phyloP scores from a whole-genome alignment of 352 stramenopile species.

The Aphanomyces stellatus region DNA sequence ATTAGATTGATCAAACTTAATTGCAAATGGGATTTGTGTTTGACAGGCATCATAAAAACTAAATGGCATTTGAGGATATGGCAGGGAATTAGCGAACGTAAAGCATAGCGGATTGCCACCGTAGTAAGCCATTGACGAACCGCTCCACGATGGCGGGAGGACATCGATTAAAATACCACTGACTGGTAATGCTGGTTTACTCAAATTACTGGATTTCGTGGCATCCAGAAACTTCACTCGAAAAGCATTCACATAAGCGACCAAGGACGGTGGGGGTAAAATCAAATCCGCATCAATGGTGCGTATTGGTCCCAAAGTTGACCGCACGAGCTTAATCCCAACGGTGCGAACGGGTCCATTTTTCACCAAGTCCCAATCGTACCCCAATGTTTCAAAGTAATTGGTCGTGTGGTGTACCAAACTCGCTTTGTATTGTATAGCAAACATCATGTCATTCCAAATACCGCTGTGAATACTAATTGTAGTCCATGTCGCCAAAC shows the following conservation, averaged over 20 bases:
- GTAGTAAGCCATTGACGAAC: neutral
- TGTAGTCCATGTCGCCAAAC: slow-evolving; percentile 4
- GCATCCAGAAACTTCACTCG: neutral
- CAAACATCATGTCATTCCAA: slow-evolving; percentile 13
- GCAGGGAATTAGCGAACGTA: neutral
- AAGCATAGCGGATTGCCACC: slow-evolving; percentile 4
- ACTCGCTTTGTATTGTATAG: neutral
- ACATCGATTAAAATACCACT: neutral
- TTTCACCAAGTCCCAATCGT: neutral
- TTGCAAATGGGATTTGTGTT: neutral
- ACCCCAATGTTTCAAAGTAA: neutral
- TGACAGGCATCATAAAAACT: slow-evolving; percentile 11
- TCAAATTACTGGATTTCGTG: neutral
- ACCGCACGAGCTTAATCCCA: neutral
- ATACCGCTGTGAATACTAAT: neutral
- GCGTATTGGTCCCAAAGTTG: neutral
- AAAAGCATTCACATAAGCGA: neutral
- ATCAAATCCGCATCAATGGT: neutral
- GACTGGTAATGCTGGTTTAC: neutral
- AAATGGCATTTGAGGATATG: slow-evolving; percentile 1
- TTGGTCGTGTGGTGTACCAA: neutral
- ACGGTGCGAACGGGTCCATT: neutral
- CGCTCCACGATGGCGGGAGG: neutral
- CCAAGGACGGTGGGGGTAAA: neutral
- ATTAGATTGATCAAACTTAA: neutral